Base-by-base conservation (phyloP, 495 filamentous ascomycete genomes). In the Penicillium steckii region DNA sequence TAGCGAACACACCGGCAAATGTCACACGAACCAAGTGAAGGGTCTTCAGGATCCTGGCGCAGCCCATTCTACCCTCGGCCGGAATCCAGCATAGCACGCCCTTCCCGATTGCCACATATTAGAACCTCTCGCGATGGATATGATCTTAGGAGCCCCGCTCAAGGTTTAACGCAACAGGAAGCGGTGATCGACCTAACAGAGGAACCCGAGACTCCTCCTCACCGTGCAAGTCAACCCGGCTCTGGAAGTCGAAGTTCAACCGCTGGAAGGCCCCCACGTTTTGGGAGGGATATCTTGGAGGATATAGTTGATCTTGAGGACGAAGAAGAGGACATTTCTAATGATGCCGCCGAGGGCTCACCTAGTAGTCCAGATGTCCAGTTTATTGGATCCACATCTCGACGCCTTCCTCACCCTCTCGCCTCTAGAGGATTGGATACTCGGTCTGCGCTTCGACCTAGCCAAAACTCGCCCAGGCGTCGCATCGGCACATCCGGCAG, bases 151-250 rank as follows among this genome's bases (percentile, higher is more conserved):
- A 69, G 75, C 21, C 80, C 81, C 7, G 60, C 38, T 65, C 52
- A 67, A 64, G n/a, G 43, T 35, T 30, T 42, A 12, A 15, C 64
- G 12, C 56, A 60, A n/a, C 46, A 50, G 7, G 70, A 67, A 13
- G 67, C 72, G 23, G 67, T 83, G 5, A 82, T 85, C 17, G 82
- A 85, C 57, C 60, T 85, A 18, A 84, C 81, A 4, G 68, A 73
- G 9, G 80, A 81, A 5, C 61, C 70, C 2, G 77, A 77, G 19
- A 68, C 72, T 3, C 65, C 68, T 24, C 64, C 70, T 8, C 60
- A 49, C 33, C 33, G 42, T 8, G n/a, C n/a, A n/a, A 30, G 18
- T 10, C 54, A 44, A 2, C 35, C 22, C 13, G 27, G 17, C 29
- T 45, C 57, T 17, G 33, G 46, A 19, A 32, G 18, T 6, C 33